Conservation (phyloP, 169 alveolate species). For the Plasmodium cynomolgi region DNA sequence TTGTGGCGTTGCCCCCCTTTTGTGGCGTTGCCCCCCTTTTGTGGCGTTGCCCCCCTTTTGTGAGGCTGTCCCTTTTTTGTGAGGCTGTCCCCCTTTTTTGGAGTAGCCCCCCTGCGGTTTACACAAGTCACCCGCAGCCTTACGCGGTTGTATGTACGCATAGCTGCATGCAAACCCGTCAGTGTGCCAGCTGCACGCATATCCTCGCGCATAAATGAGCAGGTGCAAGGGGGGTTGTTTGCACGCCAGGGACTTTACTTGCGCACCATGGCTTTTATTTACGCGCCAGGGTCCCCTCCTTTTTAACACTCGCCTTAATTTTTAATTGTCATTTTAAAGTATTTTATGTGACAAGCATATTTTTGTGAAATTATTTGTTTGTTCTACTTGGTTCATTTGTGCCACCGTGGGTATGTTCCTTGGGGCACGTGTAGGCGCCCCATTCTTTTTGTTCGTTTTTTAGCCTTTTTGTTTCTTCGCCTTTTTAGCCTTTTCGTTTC, state of each 20-base stretch:
- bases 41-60: too few relatives aligned
- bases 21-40: background rate
- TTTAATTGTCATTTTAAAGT: constrained; percentile 4
- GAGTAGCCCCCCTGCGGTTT: background rate
- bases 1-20: background rate
- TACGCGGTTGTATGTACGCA: background rate
- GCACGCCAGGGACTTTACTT: background rate
- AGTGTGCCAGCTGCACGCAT: background rate
- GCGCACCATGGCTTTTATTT: background rate
- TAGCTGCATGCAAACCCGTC: background rate
- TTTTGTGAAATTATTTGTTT: constrained; percentile 12
- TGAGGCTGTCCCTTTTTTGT: too few relatives aligned
- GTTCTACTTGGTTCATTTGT: background rate
- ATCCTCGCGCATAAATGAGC: background rate
- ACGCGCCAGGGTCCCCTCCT: background rate
- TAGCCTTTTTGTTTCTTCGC: background rate
- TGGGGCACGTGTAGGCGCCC: background rate
- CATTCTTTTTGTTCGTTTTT: background rate
- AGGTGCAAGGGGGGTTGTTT: background rate
- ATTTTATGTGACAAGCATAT: background rate
- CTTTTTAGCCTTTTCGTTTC: too few relatives aligned
- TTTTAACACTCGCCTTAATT: background rate
- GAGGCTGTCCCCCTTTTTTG: too few relatives aligned
- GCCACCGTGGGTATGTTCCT: background rate
- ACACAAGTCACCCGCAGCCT: background rate